These are phyloP conservation scores for Allantophomopsis lycopodina DNA, from an alignment of 2,329 filamentous ascomycete species.

Conservation along the genomic window DNA sequence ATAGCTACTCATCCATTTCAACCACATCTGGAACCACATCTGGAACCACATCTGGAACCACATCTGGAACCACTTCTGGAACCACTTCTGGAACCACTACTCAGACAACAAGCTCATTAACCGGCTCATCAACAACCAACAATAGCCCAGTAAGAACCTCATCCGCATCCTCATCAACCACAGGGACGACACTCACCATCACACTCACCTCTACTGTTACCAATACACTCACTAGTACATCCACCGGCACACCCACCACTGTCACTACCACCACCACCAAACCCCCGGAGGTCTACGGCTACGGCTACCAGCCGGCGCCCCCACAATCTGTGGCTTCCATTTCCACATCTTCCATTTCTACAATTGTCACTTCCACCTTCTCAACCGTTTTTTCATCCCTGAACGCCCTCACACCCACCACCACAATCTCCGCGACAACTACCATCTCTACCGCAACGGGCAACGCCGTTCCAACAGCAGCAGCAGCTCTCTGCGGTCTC, in stretches of 20 bases:
- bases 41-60: no score
- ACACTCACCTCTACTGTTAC: conserved; percentile 1
- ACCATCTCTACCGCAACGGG: conserved; percentile 11
- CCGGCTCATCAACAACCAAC: conserved; percentile 1
- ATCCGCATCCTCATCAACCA: background rate
- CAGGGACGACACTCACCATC: background rate
- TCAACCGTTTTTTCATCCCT: conserved; percentile 16
- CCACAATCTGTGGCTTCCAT: background rate
- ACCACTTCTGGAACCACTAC: no score
- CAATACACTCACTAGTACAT: background rate
- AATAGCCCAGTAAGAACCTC: no score
- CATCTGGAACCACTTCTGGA: no score
- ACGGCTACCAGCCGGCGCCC: no score
- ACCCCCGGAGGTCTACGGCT: background rate
- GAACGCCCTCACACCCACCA: conserved; percentile 12
- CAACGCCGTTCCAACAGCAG: conserved; percentile 11
- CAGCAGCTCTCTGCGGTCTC: conserved; percentile 21
- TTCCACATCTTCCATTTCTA: conserved; percentile 6
- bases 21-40: no score
- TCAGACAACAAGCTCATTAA: no score
- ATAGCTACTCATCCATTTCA: no score
- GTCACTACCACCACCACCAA: conserved; percentile 2
- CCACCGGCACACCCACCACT: no score
- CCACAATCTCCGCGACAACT: conserved; percentile 5
- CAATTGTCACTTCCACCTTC: conserved; percentile 21